Conservation (phyloP, 2,329 filamentous ascomycete genomes). For the Zymoseptoria brevis region DNA sequence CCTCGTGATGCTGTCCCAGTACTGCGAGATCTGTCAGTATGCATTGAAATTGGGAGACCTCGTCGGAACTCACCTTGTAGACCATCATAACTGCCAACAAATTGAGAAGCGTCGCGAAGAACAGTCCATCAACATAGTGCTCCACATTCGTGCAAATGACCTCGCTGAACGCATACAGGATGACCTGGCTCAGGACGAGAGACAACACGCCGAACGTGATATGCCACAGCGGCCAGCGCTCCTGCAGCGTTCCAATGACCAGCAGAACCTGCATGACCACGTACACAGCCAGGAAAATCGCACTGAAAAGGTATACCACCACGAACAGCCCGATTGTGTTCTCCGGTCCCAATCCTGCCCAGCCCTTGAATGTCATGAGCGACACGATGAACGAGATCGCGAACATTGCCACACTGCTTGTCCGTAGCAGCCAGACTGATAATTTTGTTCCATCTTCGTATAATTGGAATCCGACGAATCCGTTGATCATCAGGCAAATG, state of each 20-base stretch:
- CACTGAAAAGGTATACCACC: conserved; percentile 85
- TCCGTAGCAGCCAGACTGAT: conserved; percentile 84
- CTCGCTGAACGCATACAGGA: conserved; percentile 82
- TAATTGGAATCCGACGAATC: conserved; percentile 95
- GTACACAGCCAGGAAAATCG: conserved; percentile 77
- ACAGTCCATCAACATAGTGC: conserved; percentile 90
- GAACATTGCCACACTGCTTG: conserved; percentile 74
- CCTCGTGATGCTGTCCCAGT: conserved; percentile 98
- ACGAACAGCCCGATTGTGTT: conserved; percentile 87
- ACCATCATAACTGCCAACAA: conserved; percentile 97
- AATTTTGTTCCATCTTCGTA: conserved; percentile 94
- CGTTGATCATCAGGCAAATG: conserved; percentile 87
- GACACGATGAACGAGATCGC: conserved; percentile 78
- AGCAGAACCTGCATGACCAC: conserved; percentile 80
- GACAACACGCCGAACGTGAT: conserved; percentile 86
- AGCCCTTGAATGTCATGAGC: conserved; percentile 85
- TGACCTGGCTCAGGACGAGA: conserved; percentile 83
- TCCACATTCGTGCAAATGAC: conserved; percentile 74
- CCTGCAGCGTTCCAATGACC: conserved; percentile 81
- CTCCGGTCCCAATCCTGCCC: conserved; percentile 75
- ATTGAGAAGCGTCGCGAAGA: conserved; percentile 92
- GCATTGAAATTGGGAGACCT: background rate
- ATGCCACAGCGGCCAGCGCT: conserved; percentile 90
- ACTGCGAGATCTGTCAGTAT: conserved; percentile 49
- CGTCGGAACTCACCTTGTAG: conserved; percentile 64